Evolutionary conservation across 805 yeast genomes (phyloP).

Genomic region (Grigorovia humatica): DNA sequence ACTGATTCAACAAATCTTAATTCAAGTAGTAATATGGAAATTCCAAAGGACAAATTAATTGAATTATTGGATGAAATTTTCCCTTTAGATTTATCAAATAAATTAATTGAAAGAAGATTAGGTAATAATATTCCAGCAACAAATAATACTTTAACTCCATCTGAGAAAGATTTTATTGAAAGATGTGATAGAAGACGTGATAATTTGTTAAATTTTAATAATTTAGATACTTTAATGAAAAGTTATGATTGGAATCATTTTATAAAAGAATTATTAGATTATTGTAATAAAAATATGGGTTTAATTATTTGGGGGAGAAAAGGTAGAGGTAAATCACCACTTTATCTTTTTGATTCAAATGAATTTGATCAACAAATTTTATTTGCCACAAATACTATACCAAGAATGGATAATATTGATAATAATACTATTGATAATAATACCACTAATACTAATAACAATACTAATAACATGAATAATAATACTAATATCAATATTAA

Average conservation of each 20-base stretch:
- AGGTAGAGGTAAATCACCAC: conserved; percentile 27
- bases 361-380: conserved; percentile 19
- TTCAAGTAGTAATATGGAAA: conserved; percentile 5
- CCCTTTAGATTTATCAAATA: conserved; percentile 47
- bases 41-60: conserved; percentile 13
- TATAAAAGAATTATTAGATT: conserved; percentile 67
- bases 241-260: conserved; percentile 83
- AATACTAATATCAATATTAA: neutral
- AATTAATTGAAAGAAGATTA: conserved; percentile 23
- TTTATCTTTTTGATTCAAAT: conserved; percentile 14
- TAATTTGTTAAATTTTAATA: conserved; percentile 38
- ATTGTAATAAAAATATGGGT: conserved; percentile 65
- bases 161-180: conserved; percentile 68
- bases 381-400: conserved; percentile 14
- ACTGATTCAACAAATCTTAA: neutral
- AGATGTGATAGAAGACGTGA: conserved; percentile 66
- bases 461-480: neutral
- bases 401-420: neutral
- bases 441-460: neutral
- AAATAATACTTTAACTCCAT: conserved; percentile 48
- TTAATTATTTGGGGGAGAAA: conserved; percentile 60
- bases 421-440: neutral
- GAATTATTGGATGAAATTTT: conserved; percentile 69
- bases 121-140: conserved; percentile 7
- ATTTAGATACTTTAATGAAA: conserved; percentile 46